phyloP scores from a whole-genome alignment of 2,329 filamentous ascomycete species.

The Akanthomyces dipterigenus region DNA sequence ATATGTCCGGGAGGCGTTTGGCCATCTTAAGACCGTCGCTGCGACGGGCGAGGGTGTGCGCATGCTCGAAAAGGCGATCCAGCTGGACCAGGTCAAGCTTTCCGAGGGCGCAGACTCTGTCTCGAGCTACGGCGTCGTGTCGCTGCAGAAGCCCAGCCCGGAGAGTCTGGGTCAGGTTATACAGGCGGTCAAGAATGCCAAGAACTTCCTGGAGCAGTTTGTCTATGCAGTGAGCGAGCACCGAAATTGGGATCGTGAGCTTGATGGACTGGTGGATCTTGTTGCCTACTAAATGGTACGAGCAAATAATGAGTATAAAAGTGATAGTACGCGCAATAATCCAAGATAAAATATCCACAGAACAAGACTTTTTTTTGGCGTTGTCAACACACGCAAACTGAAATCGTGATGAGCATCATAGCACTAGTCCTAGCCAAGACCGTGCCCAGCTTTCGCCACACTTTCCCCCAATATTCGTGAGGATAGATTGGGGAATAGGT shows the following conservation, averaged over 20 bases:
- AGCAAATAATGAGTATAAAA: background rate
- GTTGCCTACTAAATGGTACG: constrained; percentile 58
- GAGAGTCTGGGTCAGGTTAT: constrained; percentile 55
- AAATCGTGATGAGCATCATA: too few species aligned
- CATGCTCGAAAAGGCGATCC: constrained; percentile 47
- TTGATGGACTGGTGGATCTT: constrained; percentile 59
- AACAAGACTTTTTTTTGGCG: background rate
- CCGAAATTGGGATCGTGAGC: constrained; percentile 66
- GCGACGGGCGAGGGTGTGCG: constrained; percentile 66
- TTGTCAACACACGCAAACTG: background rate
- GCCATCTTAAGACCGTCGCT: constrained; percentile 72
- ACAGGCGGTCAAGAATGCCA: constrained; percentile 58
- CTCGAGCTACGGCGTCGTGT: constrained; percentile 74
- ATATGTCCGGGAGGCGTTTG: constrained; percentile 75
- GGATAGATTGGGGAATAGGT: too few species aligned
- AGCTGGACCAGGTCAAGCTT: constrained; percentile 29
- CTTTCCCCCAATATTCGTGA: background rate
- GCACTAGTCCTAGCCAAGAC: too few species aligned
- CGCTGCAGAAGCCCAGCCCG: constrained; percentile 46
- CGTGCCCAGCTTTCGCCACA: background rate
- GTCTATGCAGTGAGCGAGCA: constrained; percentile 64
- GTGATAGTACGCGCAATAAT: background rate
- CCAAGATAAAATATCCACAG: background rate
- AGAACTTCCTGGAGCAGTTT: constrained; percentile 65
- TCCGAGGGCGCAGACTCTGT: constrained; percentile 40